Evolutionary conservation across 768 basidiomycete species (phyloP).

Genomic region (Termitomyces sp.): DNA sequence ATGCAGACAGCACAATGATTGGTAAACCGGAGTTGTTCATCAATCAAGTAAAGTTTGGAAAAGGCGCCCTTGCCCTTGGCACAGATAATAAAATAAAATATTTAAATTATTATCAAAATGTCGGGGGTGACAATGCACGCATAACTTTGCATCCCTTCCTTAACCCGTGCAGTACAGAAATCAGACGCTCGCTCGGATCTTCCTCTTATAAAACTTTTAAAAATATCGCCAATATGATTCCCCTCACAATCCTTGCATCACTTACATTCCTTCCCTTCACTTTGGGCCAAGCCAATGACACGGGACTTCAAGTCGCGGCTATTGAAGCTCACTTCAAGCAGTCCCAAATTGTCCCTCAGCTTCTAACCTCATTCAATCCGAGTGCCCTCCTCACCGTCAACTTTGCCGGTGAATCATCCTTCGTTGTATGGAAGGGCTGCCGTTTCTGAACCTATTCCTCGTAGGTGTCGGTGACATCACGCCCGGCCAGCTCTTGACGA

Average conservation of each 20-base stretch:
- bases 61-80: too few species aligned
- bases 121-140: too few species aligned
- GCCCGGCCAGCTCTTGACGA: constrained; percentile 53
- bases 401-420: constrained; percentile 31
- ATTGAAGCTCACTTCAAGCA: constrained; percentile 66
- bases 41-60: too few species aligned
- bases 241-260: constrained; percentile 25
- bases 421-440: background rate
- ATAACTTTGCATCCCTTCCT: background rate
- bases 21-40: too few species aligned
- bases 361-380: constrained; percentile 57
- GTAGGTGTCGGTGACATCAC: constrained; percentile 39
- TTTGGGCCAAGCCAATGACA: constrained; percentile 38
- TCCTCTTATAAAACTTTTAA: background rate
- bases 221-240: constrained; percentile 21
- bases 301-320: constrained; percentile 41
- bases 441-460: background rate
- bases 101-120: too few species aligned
- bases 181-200: background rate
- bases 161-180: background rate
- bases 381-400: constrained; percentile 47
- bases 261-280: constrained; percentile 36
- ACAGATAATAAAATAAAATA: too few species aligned
- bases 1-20: too few species aligned
- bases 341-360: constrained; percentile 54